Base-by-base conservation (phyloP, 257 asterid species). In the Leonotis leonurus region DNA sequence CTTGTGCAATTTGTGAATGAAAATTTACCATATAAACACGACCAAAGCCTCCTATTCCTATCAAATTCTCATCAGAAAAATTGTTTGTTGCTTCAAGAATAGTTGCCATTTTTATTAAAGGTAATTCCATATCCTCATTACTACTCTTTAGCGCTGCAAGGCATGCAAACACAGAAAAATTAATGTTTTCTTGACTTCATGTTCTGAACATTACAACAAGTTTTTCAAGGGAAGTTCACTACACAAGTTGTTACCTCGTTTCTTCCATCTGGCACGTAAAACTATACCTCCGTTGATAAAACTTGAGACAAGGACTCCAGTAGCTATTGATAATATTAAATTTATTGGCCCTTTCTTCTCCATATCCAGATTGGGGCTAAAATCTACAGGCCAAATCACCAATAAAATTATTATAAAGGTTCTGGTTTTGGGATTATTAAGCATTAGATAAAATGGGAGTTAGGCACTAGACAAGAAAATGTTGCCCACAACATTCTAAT, bases 31-130 rank as follows among this genome's bases (percentile, higher is more conserved):
- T 44, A 32, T 44, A 62, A 62, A 62, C 67, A 8, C 33, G 57
- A 20, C 67, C 67, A 30, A 62, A 62, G 3, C 67, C 67, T 27
- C 67, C 67, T 62, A 1, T 30, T 46, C 67, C 56, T 9, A 45
- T 16, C 39, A 64, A 21, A 29, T 75, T 79, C 11, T 67, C 69
- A 2, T 24, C 9, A 41, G 83, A 69, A 35, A 80, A 80, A 41
- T 72, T 68, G 30, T 69, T 65, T 1, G 86, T 74, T 6, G 83
- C 81, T 10, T 54, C 69, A 48, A 43, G 24, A 53, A 80, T 29
- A 14, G 58, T 58, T 5, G 50, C 71, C 50, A 74, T 22, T 33
- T 66, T 36, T 48, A 77, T 69, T 5, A 51, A 30, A 46, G 86
- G 81, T 27, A 77, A 68, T 8, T 80, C 81, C 9, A 69, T 9